Percentiles rank a stretch among this genome's conserved stretches.
phyloP scores from a whole-genome alignment of 2,329 filamentous ascomycete genomes.

The Xylariaceae sp. region DNA sequence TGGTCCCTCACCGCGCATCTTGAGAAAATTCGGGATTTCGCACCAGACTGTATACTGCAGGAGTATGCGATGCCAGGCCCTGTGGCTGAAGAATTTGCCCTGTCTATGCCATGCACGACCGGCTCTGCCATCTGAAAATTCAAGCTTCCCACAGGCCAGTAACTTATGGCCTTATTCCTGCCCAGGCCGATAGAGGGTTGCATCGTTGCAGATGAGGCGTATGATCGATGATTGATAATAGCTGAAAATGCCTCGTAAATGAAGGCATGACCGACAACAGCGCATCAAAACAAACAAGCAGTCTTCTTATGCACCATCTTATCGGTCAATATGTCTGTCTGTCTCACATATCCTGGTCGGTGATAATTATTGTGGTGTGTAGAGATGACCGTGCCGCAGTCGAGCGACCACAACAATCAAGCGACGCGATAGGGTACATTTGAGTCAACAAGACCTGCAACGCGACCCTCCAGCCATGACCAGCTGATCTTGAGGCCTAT shows the following conservation, averaged over 20 bases:
- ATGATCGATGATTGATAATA: too few species aligned
- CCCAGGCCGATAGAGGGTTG: too few species aligned
- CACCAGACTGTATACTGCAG: background rate
- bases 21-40: background rate
- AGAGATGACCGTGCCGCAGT: background rate
- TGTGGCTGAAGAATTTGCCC: slow-evolving; percentile 8
- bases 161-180: too few species aligned
- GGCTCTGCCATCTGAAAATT: too few species aligned
- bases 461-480: background rate
- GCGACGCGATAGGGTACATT: background rate
- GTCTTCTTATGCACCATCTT: background rate
- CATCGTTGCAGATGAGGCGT: too few species aligned
- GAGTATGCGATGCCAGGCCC: slow-evolving; percentile 3
- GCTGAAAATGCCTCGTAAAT: too few species aligned
- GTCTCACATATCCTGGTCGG: background rate
- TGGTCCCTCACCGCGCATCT: too few species aligned
- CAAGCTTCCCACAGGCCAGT: too few species aligned
- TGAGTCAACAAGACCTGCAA: background rate
- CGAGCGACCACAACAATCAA: background rate
- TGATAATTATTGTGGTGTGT: background rate
- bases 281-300: slow-evolving; percentile 14
- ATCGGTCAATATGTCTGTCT: too few species aligned
- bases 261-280: slow-evolving; percentile 5
- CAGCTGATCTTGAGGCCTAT: background rate
- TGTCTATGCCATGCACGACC: too few species aligned